Percentiles rank a stretch among this genome's conserved stretches.
These are phyloP conservation scores for Boletus smithii DNA, from an alignment of 1,284 basidiomycete genomes.

Conservation along the genomic window DNA sequence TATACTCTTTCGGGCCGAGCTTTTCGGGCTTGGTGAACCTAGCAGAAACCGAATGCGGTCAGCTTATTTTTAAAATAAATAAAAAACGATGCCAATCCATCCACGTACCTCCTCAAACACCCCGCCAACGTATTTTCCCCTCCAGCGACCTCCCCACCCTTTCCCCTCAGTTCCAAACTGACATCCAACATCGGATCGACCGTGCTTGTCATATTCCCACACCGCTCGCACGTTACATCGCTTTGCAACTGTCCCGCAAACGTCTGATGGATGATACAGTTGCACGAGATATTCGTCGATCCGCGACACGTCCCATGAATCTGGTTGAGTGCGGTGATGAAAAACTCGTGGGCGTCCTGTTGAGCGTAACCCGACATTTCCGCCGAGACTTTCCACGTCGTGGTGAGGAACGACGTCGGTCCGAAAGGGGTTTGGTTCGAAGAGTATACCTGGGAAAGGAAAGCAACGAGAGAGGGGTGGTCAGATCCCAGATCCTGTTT, in stretches of 20 bases:
- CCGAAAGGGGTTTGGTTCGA: conserved; percentile 71
- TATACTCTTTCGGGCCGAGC: conserved; percentile 68
- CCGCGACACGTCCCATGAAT: conserved; percentile 80
- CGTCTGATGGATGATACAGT: conserved; percentile 89
- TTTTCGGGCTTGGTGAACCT: conserved; percentile 79
- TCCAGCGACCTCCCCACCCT: conserved; percentile 39
- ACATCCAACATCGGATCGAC: conserved; percentile 91
- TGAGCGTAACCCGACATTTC: conserved; percentile 91
- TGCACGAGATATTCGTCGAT: conserved; percentile 72
- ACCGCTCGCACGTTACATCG: conserved; percentile 83
- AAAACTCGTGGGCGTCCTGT: conserved; percentile 93
- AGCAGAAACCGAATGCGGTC: too few relatives aligned
- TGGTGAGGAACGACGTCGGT: conserved; percentile 80
- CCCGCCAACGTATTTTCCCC: conserved; percentile 61
- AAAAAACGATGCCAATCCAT: too few relatives aligned
- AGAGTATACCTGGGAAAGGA: conserved; percentile 75
- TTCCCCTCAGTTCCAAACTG: conserved; percentile 78
- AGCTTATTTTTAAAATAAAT: too few relatives aligned
- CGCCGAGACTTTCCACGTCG: conserved; percentile 81
- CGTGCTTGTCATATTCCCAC: conserved; percentile 73
- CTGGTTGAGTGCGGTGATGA: conserved; percentile 77
- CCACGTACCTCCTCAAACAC: conserved; percentile 63
- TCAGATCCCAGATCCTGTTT: conserved; percentile 2
- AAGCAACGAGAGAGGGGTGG: not conserved
- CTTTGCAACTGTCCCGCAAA: conserved; percentile 88